Conservation (phyloP, 1,284 basidiomycete species). For the Ustilago nuda region DNA sequence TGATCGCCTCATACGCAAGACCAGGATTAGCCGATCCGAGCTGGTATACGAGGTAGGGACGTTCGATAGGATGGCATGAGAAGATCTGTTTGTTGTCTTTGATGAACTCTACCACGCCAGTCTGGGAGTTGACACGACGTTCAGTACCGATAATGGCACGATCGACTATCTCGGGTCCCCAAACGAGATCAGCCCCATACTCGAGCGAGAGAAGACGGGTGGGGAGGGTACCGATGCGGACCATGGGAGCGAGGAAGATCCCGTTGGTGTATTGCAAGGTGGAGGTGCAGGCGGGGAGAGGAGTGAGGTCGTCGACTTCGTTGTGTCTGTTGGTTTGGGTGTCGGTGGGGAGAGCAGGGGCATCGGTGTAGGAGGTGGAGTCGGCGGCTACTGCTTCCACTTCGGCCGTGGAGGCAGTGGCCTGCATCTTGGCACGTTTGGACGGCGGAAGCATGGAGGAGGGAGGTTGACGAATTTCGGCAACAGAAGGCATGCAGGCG, state of each 20-base stretch:
- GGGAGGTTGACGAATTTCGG: constrained; percentile 35
- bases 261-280: constrained; percentile 47
- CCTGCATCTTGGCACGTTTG: constrained; percentile 43
- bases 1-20: constrained; percentile 89
- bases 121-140: constrained; percentile 85
- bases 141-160: constrained; percentile 90
- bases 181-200: constrained; percentile 93
- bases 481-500: constrained; percentile 53
- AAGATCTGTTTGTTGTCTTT: constrained; percentile 82
- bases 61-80: constrained; percentile 90
- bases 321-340: constrained; percentile 8
- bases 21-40: constrained; percentile 90
- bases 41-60: constrained; percentile 73
- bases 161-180: constrained; percentile 97
- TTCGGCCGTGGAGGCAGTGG: constrained; percentile 16
- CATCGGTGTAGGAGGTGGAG: constrained; percentile 36
- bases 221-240: constrained; percentile 72
- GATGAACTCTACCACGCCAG: constrained; percentile 89
- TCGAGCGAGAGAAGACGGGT: constrained; percentile 87
- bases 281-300: constrained; percentile 41
- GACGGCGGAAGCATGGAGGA: constrained; percentile 39
- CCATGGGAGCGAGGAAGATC: constrained; percentile 68
- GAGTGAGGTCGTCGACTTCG: constrained; percentile 35
- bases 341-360: constrained; percentile 9
- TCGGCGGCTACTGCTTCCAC: constrained; percentile 41